Evolutionary conservation across 2,329 filamentous ascomycete species (phyloP).

Genomic region (Fusarium incarnatum): DNA sequence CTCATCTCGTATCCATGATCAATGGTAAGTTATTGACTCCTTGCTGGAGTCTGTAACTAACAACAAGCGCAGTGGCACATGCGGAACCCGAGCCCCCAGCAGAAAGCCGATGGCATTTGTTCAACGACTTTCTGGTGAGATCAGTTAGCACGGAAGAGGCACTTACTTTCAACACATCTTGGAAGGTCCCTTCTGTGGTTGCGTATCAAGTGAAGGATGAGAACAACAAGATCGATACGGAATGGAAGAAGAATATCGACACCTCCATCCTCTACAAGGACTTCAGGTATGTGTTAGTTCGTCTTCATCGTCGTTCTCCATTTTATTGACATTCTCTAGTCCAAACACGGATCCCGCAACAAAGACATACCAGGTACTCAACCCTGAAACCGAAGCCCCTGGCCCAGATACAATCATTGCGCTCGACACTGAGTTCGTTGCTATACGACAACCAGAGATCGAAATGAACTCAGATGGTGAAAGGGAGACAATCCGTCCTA

Average conservation of each 20-base stretch:
- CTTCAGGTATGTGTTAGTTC: slow-evolving; percentile 57
- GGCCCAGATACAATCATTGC: slow-evolving; percentile 81
- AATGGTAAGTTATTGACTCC: slow-evolving; percentile 69
- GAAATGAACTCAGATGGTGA: slow-evolving; percentile 96
- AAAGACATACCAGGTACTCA: slow-evolving; percentile 71
- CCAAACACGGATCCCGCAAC: slow-evolving; percentile 53
- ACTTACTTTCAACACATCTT: slow-evolving; percentile 86
- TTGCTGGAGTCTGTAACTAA: slow-evolving; percentile 39
- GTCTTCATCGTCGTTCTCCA: background rate
- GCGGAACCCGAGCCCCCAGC: slow-evolving; percentile 69
- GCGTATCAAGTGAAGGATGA: slow-evolving; percentile 85
- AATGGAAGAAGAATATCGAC: slow-evolving; percentile 88
- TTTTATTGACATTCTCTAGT: slow-evolving; percentile 48
- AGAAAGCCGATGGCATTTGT: slow-evolving; percentile 88
- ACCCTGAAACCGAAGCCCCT: slow-evolving; percentile 71
- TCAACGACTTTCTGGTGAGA: slow-evolving; percentile 96
- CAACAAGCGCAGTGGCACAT: slow-evolving; percentile 66
- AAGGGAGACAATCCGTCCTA: slow-evolving; percentile 88
- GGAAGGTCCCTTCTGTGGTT: slow-evolving; percentile 92
- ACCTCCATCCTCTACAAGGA: slow-evolving; percentile 86
- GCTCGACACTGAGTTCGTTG: slow-evolving; percentile 96
- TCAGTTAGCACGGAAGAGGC: slow-evolving; percentile 85
- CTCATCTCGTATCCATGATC: slow-evolving; percentile 90
- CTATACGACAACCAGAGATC: slow-evolving; percentile 91
- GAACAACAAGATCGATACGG: slow-evolving; percentile 84